A percentile compares a stretch with the other conserved stretches of the same genome.
Evolutionary conservation across 371 early-diverging fungal genomes (phyloP).

Genomic region (Mucor lusitanicus): DNA sequence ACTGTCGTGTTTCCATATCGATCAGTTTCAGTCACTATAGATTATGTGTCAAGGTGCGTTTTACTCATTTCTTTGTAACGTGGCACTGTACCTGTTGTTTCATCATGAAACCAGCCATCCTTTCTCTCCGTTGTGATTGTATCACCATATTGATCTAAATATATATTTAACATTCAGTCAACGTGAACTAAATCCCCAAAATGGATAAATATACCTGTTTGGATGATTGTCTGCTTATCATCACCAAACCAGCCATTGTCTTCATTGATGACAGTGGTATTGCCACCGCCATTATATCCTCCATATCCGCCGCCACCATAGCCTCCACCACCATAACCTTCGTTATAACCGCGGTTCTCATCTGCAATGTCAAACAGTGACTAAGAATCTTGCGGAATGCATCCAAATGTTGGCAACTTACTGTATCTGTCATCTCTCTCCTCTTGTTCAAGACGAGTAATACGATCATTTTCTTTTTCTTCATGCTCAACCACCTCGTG

Average conservation of each 20-base stretch:
- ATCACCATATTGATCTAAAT: slow-evolving; percentile 38
- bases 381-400: background rate
- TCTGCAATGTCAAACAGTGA: background rate
- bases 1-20: slow-evolving; percentile 34
- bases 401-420: background rate
- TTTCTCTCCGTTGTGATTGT: slow-evolving; percentile 29
- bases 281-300: background rate
- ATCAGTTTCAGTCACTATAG: slow-evolving; percentile 34
- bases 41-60: background rate
- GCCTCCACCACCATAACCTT: slow-evolving; percentile 17
- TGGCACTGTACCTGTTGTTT: slow-evolving; percentile 22
- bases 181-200: background rate
- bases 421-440: slow-evolving; percentile 27
- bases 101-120: slow-evolving; percentile 41
- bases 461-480: slow-evolving; percentile 33
- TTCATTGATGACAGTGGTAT: slow-evolving; percentile 41
- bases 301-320: slow-evolving; percentile 3
- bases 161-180: background rate
- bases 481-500: slow-evolving; percentile 47
- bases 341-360: slow-evolving; percentile 5
- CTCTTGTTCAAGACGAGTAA: slow-evolving; percentile 28
- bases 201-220: background rate
- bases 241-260: slow-evolving; percentile 45
- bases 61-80: background rate
- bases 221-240: slow-evolving; percentile 39